Evolutionary conservation across 257 asterid species (phyloP).

Genomic region (Datura wrightii): DNA sequence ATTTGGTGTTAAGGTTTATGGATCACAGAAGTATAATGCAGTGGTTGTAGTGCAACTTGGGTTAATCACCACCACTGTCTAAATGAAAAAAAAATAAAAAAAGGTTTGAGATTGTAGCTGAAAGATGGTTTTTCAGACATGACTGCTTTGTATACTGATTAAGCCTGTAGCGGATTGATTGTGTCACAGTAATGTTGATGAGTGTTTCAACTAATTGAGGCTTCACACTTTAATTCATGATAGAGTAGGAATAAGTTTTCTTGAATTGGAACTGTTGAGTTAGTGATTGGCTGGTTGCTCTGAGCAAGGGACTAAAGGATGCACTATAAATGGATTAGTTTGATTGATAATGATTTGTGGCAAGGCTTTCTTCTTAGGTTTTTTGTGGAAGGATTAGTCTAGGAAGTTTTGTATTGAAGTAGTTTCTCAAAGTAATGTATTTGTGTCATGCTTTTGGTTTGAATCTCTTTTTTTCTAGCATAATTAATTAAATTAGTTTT

Average conservation of each 20-base stretch:
- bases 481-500: conserved; percentile 7
- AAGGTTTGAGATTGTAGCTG: neutral
- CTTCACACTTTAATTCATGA: neutral
- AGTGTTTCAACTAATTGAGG: neutral
- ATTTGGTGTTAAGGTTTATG: neutral
- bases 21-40: neutral
- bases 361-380: neutral
- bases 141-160: neutral
- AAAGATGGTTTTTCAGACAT: neutral
- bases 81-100: neutral
- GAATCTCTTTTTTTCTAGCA: neutral
- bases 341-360: neutral
- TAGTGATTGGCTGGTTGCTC: neutral
- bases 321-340: neutral
- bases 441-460: neutral
- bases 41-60: neutral
- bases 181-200: neutral
- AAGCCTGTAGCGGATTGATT: neutral
- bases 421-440: neutral
- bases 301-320: neutral
- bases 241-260: neutral
- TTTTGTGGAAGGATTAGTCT: neutral
- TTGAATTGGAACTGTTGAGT: neutral
- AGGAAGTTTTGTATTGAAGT: neutral
- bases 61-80: neutral